A percentile compares a stretch with the other conserved stretches of the same genome.
phyloP scores from a whole-genome alignment of 371 early-diverging fungal genomes.

The Umbelopsis sp. region DNA sequence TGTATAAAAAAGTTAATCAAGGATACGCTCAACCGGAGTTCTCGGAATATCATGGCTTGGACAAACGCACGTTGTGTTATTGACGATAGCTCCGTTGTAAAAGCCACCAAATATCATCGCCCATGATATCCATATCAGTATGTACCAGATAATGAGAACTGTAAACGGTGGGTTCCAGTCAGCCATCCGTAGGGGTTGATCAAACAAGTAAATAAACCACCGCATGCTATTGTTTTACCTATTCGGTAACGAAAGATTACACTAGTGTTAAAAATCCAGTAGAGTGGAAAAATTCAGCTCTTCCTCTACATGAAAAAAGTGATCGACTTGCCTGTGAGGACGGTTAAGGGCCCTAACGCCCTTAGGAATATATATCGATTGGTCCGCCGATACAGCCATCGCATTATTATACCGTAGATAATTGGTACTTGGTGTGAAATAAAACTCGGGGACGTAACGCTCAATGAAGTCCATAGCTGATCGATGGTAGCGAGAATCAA shows the following conservation, averaged over 20 bases:
- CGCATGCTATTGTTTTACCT: constrained; percentile 17
- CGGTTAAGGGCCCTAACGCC: not conserved
- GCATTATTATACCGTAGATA: not conserved
- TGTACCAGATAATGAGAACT: constrained; percentile 13
- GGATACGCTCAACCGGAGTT: not conserved
- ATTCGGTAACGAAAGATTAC: not conserved
- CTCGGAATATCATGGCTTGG: not conserved
- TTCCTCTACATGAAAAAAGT: not conserved
- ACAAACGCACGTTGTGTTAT: not conserved
- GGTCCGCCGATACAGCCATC: constrained; percentile 1
- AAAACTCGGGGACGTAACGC: constrained; percentile 11
- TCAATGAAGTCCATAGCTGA: constrained; percentile 10
- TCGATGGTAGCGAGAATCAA: not conserved
- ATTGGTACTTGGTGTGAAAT: constrained; percentile 2
- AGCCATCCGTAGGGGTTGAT: not conserved
- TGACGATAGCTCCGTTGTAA: constrained; percentile 2
- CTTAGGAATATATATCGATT: not conserved
- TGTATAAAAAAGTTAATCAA: not conserved
- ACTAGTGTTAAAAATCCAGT: not conserved
- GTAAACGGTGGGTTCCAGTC: not conserved
- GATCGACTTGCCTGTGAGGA: constrained; percentile 8
- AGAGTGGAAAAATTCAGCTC: too few species aligned
- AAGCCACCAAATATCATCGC: constrained; percentile 14
- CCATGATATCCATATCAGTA: constrained; percentile 17
- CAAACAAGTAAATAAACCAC: not conserved